Base-by-base conservation (phyloP, 164 flowering plant genomes). In the Stephania yunnanensis region DNA sequence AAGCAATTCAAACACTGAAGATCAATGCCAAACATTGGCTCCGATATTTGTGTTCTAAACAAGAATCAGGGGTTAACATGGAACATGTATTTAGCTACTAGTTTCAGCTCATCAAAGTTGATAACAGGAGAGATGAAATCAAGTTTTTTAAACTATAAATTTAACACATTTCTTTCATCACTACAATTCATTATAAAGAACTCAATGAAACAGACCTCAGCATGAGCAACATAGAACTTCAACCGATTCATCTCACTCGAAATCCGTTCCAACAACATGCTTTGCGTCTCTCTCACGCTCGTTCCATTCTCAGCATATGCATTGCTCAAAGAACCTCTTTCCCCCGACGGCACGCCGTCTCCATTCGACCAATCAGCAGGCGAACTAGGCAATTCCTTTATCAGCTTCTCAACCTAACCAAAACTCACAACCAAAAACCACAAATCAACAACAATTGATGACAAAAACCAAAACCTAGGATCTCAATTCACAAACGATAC, bases 211-310 rank as follows among this genome's bases (percentile, higher is more conserved):
- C 76, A 77, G 87, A 96, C 99, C 97, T 96, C 86, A 72, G 93
- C 94, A 83, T 91, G 92, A 80, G 97, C 86, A 29, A 89, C 83
- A 78, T 96, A 91, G 83, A 96, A 96, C 86, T 90, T 94, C 30
- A 96, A 84, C 81, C 98, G 84, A 80, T 96, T 96, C 98, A 96
- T 96, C 84, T 96, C 99, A 86, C 97, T 96, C 9, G 99, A 93
- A 81, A 94, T 92, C 80, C 99, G 87, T 82, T 96, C 99, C 86
- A 96, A 80, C 72, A 94, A 89, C 91, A 92, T 90, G 85, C 99
- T 96, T 82, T 94, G 98, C 42, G 98, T 94, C 78, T 94, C 99
- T 80, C 99, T 87, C 13, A 89, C 71, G 81, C 76, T 90, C 50
- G 88, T 86, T 71, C 89, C 98, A 81, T 84, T 91, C 78, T 93